phyloP scores from a whole-genome alignment of 2,329 filamentous ascomycete genomes.

The Colletotrichum sp. region DNA sequence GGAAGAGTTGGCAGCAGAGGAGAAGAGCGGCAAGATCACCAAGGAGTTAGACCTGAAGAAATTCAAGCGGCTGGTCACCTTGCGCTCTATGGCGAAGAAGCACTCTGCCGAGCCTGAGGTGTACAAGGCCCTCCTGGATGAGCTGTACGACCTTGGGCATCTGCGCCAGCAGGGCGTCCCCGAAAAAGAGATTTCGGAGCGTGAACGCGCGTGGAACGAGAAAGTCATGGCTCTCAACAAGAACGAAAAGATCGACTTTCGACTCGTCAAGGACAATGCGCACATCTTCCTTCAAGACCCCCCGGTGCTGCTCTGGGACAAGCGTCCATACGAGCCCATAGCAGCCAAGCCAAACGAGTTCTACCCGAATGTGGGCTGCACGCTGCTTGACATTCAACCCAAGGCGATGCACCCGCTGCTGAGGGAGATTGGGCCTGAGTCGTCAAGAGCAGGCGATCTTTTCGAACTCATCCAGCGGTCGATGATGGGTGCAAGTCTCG shows the following conservation, averaged over 20 bases:
- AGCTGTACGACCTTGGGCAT: conserved; percentile 31
- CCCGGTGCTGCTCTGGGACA: conserved; percentile 70
- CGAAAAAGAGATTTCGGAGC: conserved; percentile 29
- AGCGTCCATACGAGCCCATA: conserved; percentile 74
- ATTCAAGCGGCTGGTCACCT: conserved; percentile 27
- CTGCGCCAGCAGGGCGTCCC: conserved; percentile 24
- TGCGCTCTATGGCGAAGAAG: conserved; percentile 29
- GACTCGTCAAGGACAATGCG: conserved; percentile 56
- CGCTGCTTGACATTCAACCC: conserved; percentile 73
- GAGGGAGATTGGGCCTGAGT: conserved; percentile 45
- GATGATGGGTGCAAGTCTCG: conserved; percentile 38
- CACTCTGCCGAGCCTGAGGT: neutral
- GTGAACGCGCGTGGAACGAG: conserved; percentile 38
- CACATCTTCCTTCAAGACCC: conserved; percentile 54
- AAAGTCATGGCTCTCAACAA: conserved; percentile 36
- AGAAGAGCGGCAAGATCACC: conserved; percentile 7
- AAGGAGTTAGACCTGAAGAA: neutral
- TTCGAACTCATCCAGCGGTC: conserved; percentile 57
- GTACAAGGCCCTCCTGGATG: conserved; percentile 37
- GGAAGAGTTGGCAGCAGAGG: conserved; percentile 37
- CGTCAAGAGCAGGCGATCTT: conserved; percentile 49
- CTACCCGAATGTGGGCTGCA: conserved; percentile 63
- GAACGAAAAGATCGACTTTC: conserved; percentile 39
- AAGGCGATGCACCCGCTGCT: conserved; percentile 55
- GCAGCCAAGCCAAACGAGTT: conserved; percentile 64